Evolutionary conservation across 1,284 basidiomycete genomes (phyloP), one percentile per base, ranked within the genome.

Genomic region (Sporisorium exsertum): DNA sequence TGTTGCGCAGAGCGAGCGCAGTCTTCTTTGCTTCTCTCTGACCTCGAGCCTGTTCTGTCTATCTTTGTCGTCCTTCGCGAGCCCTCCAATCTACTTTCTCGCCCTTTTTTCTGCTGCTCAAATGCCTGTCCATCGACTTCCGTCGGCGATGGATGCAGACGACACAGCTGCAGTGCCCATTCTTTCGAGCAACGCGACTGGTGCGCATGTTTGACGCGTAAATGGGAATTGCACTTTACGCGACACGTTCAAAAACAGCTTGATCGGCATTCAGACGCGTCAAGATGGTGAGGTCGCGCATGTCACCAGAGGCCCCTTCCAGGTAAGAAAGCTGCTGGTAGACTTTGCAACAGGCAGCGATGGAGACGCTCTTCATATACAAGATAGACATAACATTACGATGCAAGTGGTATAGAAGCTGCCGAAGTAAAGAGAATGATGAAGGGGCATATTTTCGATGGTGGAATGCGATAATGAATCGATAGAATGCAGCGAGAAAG

Each of bases 131-230:
- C 2, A 24, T 15, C 3, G 37, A 40, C 37, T 12, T 29, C 32
- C 40, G 16, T 5, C 15, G 32, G 10, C 27, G 24, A 12, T 7
- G 5, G 26, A 9, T n/a, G 20, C 27, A 33, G n/a, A 60, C 58
- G 26, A 64, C 53, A 70, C 67, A 64, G 62, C 56, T 64, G 49
- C 49, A 58, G 58, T 71, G 68, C 66, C 51, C 15, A 10, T 45
- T 53, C 49, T 61, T 45, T 32, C 10, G 22, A 33, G 10, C 26
- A 58, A 67, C 54, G 58, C 58, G 63, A 47, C 27, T 65, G 27
- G 46, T 49, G 35, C 43, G 57, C 54, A 24, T 62, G 69, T 37
- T 62, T 52, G 55, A 72, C 69, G 69, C 69, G 69, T 72, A 62
- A 65, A 72, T 65, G 55, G 33, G 20, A 37, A 15, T 26, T 40